Percentiles rank a stretch among this genome's conserved stretches.
These are phyloP conservation scores for Tetrahymena thermophila DNA, from an alignment of 73 alveolate species.

Conservation along the genomic window DNA sequence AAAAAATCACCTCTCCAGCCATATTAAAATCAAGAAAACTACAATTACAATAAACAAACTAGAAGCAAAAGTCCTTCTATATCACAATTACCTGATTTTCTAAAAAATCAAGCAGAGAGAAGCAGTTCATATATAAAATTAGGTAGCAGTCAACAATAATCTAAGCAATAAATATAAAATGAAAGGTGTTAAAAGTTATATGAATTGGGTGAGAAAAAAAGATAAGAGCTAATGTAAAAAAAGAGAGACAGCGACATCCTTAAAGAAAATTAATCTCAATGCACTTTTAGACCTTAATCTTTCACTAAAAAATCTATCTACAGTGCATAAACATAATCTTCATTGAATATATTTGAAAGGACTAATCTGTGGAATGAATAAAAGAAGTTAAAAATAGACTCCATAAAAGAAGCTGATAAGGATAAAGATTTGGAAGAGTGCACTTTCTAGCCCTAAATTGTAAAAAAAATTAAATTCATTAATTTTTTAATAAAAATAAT, in stretches of 20 bases:
- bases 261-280: neutral
- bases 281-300: neutral
- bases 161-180: neutral
- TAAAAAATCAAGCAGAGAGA: neutral
- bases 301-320: neutral
- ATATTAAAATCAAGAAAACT: neutral
- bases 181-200: neutral
- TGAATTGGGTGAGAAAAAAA: neutral
- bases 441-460: neutral
- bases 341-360: neutral
- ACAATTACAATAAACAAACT: neutral
- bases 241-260: neutral
- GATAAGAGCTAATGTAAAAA: neutral
- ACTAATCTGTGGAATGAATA: neutral
- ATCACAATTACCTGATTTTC: neutral
- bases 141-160: neutral
- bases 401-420: neutral
- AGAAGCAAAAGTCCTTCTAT: neutral
- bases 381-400: neutral
- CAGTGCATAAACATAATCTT: neutral
- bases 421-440: neutral
- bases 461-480: neutral
- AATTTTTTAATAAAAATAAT: neutral
- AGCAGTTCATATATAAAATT: neutral
- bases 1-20: neutral